Conservation (phyloP, 768 basidiomycete species). For the Arthromyces matolae region DNA sequence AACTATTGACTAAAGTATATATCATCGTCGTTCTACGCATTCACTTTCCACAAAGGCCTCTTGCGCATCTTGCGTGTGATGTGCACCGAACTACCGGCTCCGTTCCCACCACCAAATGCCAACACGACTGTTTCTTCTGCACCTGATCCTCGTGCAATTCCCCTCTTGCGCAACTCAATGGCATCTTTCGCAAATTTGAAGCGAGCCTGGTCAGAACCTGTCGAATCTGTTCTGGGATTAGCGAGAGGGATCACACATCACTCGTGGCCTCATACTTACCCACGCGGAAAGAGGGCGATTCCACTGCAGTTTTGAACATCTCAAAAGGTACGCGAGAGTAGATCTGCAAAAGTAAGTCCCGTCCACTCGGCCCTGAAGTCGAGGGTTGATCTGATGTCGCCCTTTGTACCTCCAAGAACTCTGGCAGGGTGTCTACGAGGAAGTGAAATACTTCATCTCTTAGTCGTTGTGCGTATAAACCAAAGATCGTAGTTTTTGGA, state of each 20-base stretch:
- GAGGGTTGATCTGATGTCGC: slow-evolving; percentile 36
- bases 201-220: slow-evolving; percentile 79
- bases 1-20: slow-evolving; percentile 8
- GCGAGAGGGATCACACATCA: slow-evolving; percentile 7
- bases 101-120: slow-evolving; percentile 73
- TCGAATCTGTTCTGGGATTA: slow-evolving; percentile 22
- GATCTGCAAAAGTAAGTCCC: slow-evolving; percentile 69
- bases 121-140: slow-evolving; percentile 90
- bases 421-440: slow-evolving; percentile 71
- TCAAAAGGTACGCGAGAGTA: slow-evolving; percentile 85
- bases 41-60: slow-evolving; percentile 79
- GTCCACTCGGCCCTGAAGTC: slow-evolving; percentile 43
- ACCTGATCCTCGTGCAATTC: slow-evolving; percentile 64
- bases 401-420: slow-evolving; percentile 51
- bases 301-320: slow-evolving; percentile 78
- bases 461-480: slow-evolving; percentile 70
- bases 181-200: slow-evolving; percentile 93
- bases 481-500: slow-evolving; percentile 59
- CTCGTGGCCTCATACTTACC: slow-evolving; percentile 39
- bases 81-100: slow-evolving; percentile 74
- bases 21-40: slow-evolving; percentile 47
- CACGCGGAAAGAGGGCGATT: slow-evolving; percentile 76
- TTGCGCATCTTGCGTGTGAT: slow-evolving; percentile 85
- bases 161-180: slow-evolving; percentile 77
- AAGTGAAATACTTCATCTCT: slow-evolving; percentile 77